A percentile compares a stretch with the other conserved stretches of the same genome.
Conservation (phyloP, 106 monocot species). For the Apostasia ramifera region DNA sequence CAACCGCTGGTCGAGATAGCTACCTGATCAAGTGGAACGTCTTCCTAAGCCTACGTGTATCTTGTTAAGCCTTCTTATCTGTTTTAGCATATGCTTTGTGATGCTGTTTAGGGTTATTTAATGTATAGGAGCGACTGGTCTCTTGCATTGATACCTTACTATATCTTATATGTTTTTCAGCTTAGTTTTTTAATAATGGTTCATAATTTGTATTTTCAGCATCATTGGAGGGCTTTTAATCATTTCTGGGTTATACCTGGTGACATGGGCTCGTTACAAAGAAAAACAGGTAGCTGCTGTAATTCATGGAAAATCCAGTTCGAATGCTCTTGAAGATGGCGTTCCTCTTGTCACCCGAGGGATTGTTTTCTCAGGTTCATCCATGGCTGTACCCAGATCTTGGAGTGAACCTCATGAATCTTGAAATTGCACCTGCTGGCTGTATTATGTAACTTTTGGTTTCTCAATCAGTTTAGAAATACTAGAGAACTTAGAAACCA, state of each 20-base stretch:
- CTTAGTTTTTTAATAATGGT: too few species aligned
- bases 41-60: too few species aligned
- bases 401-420: slow-evolving; percentile 40
- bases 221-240: slow-evolving; percentile 68
- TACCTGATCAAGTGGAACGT: too few species aligned
- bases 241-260: slow-evolving; percentile 61
- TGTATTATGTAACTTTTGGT: neutral
- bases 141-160: too few species aligned
- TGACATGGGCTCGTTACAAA: slow-evolving; percentile 69
- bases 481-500: too few species aligned
- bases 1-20: too few species aligned
- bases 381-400: slow-evolving; percentile 20
- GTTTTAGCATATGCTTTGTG: too few species aligned
- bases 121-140: too few species aligned
- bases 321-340: slow-evolving; percentile 10
- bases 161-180: too few species aligned
- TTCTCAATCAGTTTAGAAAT: neutral
- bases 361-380: slow-evolving; percentile 21
- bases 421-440: slow-evolving; percentile 4
- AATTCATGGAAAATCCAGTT: neutral
- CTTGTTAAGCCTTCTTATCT: too few species aligned
- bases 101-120: too few species aligned
- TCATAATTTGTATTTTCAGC: slow-evolving; percentile 27
- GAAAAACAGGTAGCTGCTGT: slow-evolving; percentile 27
- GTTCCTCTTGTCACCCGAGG: slow-evolving; percentile 32